Conservation (phyloP, 1,139 yeast species). For the Kurtzmaniella quercitrusa region DNA sequence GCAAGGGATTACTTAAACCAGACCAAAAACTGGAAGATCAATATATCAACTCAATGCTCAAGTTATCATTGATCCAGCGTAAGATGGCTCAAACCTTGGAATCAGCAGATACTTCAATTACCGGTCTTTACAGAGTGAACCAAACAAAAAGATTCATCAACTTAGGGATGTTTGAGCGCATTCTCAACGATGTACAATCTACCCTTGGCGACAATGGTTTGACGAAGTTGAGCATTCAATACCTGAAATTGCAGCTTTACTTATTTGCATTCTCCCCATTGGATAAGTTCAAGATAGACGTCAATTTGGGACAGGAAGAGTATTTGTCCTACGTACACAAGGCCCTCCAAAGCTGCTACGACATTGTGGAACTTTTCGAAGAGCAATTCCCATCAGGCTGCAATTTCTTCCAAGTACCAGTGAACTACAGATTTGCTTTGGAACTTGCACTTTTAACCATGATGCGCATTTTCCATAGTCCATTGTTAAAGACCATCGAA, state of each 20-base stretch:
- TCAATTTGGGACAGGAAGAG: slow-evolving; percentile 24
- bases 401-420: slow-evolving; percentile 33
- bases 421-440: slow-evolving; percentile 38
- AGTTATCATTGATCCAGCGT: slow-evolving; percentile 39
- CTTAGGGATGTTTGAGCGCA: slow-evolving; percentile 43
- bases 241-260: slow-evolving; percentile 38
- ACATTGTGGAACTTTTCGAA: slow-evolving; percentile 22
- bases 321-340: slow-evolving; percentile 29
- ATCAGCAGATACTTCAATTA: slow-evolving; percentile 21
- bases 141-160: slow-evolving; percentile 31
- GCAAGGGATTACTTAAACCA: neutral
- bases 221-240: slow-evolving; percentile 34
- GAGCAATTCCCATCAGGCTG: slow-evolving; percentile 19
- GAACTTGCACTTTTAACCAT: slow-evolving; percentile 32
- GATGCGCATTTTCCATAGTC: slow-evolving; percentile 35
- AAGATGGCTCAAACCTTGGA: slow-evolving; percentile 40
- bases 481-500: slow-evolving; percentile 25
- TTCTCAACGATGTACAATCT: slow-evolving; percentile 28
- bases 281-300: slow-evolving; percentile 12
- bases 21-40: slow-evolving; percentile 22
- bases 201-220: slow-evolving; percentile 20
- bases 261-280: slow-evolving; percentile 29
- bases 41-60: slow-evolving; percentile 37
- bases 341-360: slow-evolving; percentile 28
- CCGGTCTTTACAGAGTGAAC: slow-evolving; percentile 17